A percentile compares a stretch with the other conserved stretches of the same genome.
phyloP scores from a whole-genome alignment of 2,329 filamentous ascomycete genomes.

The Fusarium neocosmosporiellum region DNA sequence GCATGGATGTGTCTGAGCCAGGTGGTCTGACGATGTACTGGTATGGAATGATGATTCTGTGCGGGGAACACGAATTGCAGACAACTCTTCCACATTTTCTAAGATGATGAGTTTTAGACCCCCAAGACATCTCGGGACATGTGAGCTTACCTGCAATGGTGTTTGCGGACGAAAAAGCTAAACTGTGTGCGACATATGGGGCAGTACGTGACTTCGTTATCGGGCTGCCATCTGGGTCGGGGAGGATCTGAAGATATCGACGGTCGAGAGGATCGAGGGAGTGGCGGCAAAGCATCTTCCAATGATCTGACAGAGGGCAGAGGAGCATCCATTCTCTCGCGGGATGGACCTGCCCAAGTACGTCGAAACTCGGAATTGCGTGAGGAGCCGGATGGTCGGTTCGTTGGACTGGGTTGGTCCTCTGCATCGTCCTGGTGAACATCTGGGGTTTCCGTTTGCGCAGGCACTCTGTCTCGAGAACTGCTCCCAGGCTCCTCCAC shows the following conservation, averaged over 20 bases:
- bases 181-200: conserved; percentile 87
- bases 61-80: conserved; percentile 89
- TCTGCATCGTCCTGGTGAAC: background rate
- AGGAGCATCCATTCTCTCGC: conserved; percentile 44
- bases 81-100: conserved; percentile 95
- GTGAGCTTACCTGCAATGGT: conserved; percentile 81
- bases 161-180: conserved; percentile 86
- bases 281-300: conserved; percentile 30
- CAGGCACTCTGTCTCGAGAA: conserved; percentile 4
- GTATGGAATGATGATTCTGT: conserved; percentile 92
- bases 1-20: conserved; percentile 53
- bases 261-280: conserved; percentile 31
- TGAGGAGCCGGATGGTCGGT: background rate
- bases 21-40: conserved; percentile 91
- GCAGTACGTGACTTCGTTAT: conserved; percentile 83
- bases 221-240: conserved; percentile 88
- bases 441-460: conserved; percentile 1
- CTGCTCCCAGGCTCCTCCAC: background rate
- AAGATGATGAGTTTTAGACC: conserved; percentile 24
- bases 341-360: conserved; percentile 35
- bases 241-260: conserved; percentile 57
- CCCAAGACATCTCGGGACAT: conserved; percentile 16
- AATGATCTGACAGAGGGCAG: conserved; percentile 32
- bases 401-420: conserved; percentile 1
- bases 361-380: conserved; percentile 12